Percentiles rank a stretch among this genome's conserved stretches.
These are phyloP conservation scores for Aspergillus pseudoterreus DNA, from an alignment of 2,329 filamentous ascomycete species.

Conservation along the genomic window DNA sequence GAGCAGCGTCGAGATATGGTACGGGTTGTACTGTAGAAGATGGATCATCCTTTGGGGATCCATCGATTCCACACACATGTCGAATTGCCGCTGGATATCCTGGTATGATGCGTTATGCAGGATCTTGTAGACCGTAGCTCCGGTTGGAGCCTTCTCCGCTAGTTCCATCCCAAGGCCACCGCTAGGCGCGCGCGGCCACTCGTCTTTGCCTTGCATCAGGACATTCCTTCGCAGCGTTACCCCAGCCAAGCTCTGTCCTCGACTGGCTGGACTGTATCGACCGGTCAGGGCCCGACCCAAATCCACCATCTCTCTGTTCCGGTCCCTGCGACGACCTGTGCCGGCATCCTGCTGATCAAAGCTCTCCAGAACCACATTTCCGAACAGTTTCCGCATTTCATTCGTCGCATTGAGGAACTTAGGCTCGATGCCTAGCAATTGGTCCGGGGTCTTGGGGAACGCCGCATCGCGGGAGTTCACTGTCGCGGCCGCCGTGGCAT, in stretches of 20 bases:
- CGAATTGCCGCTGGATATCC: slow-evolving; percentile 70
- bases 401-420: slow-evolving; percentile 80
- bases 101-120: slow-evolving; percentile 72
- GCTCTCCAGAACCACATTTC: slow-evolving; percentile 59
- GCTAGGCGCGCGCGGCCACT: slow-evolving; percentile 76
- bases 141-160: slow-evolving; percentile 53
- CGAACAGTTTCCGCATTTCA: slow-evolving; percentile 80
- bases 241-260: slow-evolving; percentile 64
- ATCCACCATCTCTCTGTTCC: slow-evolving; percentile 46
- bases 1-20: slow-evolving; percentile 89
- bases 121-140: slow-evolving; percentile 71
- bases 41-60: slow-evolving; percentile 79
- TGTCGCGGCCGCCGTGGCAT: slow-evolving; percentile 23
- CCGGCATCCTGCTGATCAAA: slow-evolving; percentile 47
- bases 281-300: slow-evolving; percentile 55
- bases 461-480: slow-evolving; percentile 33
- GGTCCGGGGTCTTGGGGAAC: slow-evolving; percentile 41
- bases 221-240: slow-evolving; percentile 72
- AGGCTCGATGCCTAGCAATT: slow-evolving; percentile 60
- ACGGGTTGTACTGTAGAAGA: slow-evolving; percentile 71
- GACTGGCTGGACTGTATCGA: slow-evolving; percentile 51
- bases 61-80: slow-evolving; percentile 73
- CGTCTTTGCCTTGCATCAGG: slow-evolving; percentile 81
- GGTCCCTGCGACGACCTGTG: slow-evolving; percentile 52
- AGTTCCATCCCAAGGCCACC: slow-evolving; percentile 82